These are phyloP conservation scores for Leccinum obscurum DNA, from an alignment of 768 basidiomycete species.

Conservation along the genomic window DNA sequence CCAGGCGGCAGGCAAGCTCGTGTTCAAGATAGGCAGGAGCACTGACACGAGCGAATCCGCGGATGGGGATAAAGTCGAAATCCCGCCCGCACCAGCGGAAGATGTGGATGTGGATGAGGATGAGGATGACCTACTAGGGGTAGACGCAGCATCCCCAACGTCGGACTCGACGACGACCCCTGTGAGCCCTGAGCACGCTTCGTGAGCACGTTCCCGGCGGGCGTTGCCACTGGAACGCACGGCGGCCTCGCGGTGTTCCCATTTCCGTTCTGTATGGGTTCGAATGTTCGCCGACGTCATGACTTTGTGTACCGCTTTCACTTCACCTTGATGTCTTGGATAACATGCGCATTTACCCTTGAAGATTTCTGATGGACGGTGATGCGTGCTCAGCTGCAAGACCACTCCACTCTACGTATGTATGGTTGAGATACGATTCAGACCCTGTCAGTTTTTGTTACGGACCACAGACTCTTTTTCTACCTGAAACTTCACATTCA, in stretches of 20 bases:
- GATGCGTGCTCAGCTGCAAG: not conserved
- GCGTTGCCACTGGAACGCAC: not conserved
- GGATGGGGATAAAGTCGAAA: slow-evolving; percentile 1
- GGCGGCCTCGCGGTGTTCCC: not conserved
- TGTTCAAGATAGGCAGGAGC: slow-evolving; percentile 29
- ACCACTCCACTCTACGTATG: not conserved
- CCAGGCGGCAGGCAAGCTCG: slow-evolving; percentile 30
- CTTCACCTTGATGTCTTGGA: slow-evolving; percentile 8
- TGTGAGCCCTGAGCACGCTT: not conserved
- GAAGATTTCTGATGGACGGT: not conserved
- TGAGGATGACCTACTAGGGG: not conserved
- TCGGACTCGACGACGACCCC: slow-evolving; percentile 6
- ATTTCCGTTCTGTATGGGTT: slow-evolving; percentile 3
- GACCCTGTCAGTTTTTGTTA: not conserved
- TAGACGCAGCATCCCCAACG: not conserved
- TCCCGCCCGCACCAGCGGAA: not conserved
- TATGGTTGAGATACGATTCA: not conserved
- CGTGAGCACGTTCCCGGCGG: not conserved
- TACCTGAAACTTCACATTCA: not conserved
- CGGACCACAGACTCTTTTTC: not conserved
- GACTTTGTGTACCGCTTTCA: slow-evolving; percentile 3
- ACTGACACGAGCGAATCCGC: not conserved
- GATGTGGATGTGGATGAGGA: not conserved
- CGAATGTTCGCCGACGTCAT: not conserved
- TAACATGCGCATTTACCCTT: slow-evolving; percentile 5